Conservation (phyloP, 768 basidiomycete species). For the Pholiota molesta region DNA sequence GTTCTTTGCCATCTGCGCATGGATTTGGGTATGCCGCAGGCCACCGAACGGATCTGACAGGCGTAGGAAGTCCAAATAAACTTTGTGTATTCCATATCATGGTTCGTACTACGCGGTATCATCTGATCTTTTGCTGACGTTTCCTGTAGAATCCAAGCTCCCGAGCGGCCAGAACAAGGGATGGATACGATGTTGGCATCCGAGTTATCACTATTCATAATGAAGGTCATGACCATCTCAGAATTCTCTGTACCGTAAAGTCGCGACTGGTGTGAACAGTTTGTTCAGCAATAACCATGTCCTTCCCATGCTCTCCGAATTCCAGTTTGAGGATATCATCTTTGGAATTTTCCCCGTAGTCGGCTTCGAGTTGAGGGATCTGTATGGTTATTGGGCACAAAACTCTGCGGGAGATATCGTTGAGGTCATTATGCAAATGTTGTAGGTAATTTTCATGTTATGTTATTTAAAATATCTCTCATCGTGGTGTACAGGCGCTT, state of each 20-base stretch:
- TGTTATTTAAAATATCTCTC: neutral
- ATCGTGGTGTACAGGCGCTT: slow-evolving; percentile 14
- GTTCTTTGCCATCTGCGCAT: no score
- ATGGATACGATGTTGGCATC: slow-evolving; percentile 22
- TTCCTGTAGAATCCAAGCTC: neutral
- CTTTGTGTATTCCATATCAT: no score
- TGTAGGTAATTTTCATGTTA: slow-evolving; percentile 23
- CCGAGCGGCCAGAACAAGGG: slow-evolving; percentile 14
- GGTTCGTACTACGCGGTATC: no score
- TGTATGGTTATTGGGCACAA: slow-evolving; percentile 25
- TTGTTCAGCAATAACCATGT: slow-evolving; percentile 26
- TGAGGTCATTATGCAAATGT: slow-evolving; percentile 32
- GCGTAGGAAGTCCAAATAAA: no score
- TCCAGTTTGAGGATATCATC: slow-evolving; percentile 29
- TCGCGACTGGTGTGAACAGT: slow-evolving; percentile 19
- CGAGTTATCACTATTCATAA: slow-evolving; percentile 16
- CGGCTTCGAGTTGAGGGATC: slow-evolving; percentile 10
- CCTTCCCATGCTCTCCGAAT: slow-evolving; percentile 28
- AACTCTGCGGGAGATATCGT: slow-evolving; percentile 33
- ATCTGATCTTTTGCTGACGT: no score
- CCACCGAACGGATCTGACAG: no score
- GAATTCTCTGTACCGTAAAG: slow-evolving; percentile 22
- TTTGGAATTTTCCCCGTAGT: slow-evolving; percentile 30
- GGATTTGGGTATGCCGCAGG: no score
- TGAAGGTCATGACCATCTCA: slow-evolving; percentile 26